phyloP scores from a whole-genome alignment of 2,329 filamentous ascomycete species.

The Colletotrichum plurivorum region DNA sequence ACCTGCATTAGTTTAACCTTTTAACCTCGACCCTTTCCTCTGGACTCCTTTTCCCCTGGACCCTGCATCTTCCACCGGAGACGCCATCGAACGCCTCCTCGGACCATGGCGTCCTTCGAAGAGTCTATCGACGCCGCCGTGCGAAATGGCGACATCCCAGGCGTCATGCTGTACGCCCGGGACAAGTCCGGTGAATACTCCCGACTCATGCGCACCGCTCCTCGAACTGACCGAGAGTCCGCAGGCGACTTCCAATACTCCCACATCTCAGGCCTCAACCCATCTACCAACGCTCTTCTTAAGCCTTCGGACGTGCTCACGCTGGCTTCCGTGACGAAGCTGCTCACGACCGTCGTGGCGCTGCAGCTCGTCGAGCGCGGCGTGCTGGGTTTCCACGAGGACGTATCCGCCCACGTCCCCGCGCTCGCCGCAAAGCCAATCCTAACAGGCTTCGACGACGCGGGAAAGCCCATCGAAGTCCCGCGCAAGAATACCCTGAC shows the following conservation, averaged over 20 bases:
- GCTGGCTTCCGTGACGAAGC: slow-evolving; percentile 56
- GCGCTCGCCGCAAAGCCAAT: slow-evolving; percentile 64
- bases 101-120: slow-evolving; percentile 34
- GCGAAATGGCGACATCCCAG: slow-evolving; percentile 30
- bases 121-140: slow-evolving; percentile 29
- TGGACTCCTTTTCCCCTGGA: too few species aligned
- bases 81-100: too few species aligned
- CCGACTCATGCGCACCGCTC: too few species aligned
- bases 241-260: slow-evolving; percentile 31
- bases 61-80: background rate
- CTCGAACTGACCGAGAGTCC: background rate
- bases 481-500: slow-evolving; percentile 57
- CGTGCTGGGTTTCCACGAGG: slow-evolving; percentile 59
- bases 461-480: slow-evolving; percentile 54
- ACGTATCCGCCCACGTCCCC: slow-evolving; percentile 60
- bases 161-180: slow-evolving; percentile 34
- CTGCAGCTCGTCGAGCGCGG: slow-evolving; percentile 70
- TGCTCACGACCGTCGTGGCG: slow-evolving; percentile 66
- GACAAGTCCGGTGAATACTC: slow-evolving; percentile 34
- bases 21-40: too few species aligned
- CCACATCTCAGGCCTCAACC: slow-evolving; percentile 23
- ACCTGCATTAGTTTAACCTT: too few species aligned
- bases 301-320: slow-evolving; percentile 53
- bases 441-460: slow-evolving; percentile 60
- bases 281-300: slow-evolving; percentile 48